Evolutionary conservation across 176 grass and related monocot species (phyloP).

Genomic region (Juncus effusus): DNA sequence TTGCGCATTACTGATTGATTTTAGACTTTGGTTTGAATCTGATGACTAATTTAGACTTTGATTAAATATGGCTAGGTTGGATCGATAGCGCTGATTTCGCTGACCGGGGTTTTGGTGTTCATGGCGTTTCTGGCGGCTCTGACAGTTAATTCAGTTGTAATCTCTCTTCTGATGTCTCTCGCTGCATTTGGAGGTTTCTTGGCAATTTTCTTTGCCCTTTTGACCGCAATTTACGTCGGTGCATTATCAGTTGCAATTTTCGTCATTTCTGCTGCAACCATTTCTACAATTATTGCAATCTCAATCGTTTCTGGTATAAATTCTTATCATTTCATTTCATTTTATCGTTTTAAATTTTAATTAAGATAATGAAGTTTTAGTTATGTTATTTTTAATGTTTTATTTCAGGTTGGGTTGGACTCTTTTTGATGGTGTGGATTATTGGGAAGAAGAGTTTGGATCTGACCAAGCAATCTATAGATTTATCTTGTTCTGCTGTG

Average conservation of each 20-base stretch:
- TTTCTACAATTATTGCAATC: constrained; percentile 39
- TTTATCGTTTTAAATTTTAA: neutral
- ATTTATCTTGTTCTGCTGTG: constrained; percentile 17
- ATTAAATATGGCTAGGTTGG: constrained; percentile 43
- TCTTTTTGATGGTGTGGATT: constrained; percentile 62
- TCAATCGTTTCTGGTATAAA: constrained; percentile 48
- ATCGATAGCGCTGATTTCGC: constrained; percentile 42
- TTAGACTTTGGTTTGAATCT: neutral
- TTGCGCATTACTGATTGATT: neutral
- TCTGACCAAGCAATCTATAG: constrained; percentile 36
- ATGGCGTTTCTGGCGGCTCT: constrained; percentile 37
- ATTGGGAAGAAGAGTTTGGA: constrained; percentile 40
- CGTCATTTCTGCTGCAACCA: constrained; percentile 40
- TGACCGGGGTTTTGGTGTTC: constrained; percentile 48
- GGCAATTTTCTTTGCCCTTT: constrained; percentile 42
- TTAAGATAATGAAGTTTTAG: neutral
- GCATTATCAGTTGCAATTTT: constrained; percentile 44
- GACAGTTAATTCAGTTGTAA: constrained; percentile 40
- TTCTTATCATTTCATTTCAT: neutral
- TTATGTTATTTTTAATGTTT: constrained; percentile 9
- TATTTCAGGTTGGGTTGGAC: constrained; percentile 59
- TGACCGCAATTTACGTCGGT: constrained; percentile 49
- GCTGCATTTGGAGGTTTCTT: constrained; percentile 54
- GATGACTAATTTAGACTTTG: neutral
- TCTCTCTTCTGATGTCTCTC: constrained; percentile 58